Evolutionary conservation across 176 grass and related monocot genomes (phyloP), one percentile per base, ranked within the genome.

Genomic region (Zea luxurians): DNA sequence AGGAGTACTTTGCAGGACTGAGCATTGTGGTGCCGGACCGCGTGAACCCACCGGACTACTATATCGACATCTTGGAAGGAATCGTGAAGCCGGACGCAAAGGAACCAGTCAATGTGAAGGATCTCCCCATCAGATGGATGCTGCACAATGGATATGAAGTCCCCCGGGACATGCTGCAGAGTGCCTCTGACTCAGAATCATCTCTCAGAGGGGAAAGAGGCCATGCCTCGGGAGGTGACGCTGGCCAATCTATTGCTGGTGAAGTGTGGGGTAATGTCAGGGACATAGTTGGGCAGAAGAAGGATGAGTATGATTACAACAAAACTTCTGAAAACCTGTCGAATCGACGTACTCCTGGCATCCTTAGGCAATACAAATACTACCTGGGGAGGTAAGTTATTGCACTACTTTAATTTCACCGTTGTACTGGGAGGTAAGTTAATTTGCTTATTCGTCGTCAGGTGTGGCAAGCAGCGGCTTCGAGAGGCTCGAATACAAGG

Each of bases 31-130:
- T 96, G 9, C 93, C 93, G 0, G 93, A 97, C 3, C 93, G 93
- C 43, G 87, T 97, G 60, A 97, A 97, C 44, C 93, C 93, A 5
- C 93, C 93, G 7, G 93, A 97, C 84, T 90, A 97, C 75, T 97
- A 90, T 74, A 97, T 97, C 49, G 93, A 97, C 73, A 92, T 97
- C 71, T 74, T 97, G 81, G 93, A 97, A 82, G 90, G 90, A 13
- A 92, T 97, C 48, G 81, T 90, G 53, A 96, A 96, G 75, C 87
- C 87, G 46, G 73, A 55, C n/a, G 13, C 82, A 18, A 90, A 84
- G 41, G 73, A 72, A 15, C 66, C 44, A 6, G 71, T 90, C 1
- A 89, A 85, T 41, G 68, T 82, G 38, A 97, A 97, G 68, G 93
- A 97, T 42, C 87, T 97, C 47, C 90, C 93, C 27, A 76, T 97